Evolutionary conservation across 306 rosid genomes (phyloP).

Genomic region (Trifolium fragiferum): DNA sequence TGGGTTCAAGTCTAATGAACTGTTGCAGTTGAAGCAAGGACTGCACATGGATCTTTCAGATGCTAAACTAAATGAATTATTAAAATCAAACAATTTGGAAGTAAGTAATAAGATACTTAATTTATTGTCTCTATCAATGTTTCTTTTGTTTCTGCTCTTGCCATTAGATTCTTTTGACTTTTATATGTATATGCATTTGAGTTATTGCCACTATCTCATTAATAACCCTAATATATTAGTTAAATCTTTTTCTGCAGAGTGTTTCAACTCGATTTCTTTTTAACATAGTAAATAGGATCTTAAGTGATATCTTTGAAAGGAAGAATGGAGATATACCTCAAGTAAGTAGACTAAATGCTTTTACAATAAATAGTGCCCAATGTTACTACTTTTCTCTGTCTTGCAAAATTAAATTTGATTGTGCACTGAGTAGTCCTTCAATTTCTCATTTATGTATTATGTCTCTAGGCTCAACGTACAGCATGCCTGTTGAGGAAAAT

Average conservation of each 20-base stretch:
- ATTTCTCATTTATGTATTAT: slow-evolving; percentile 31
- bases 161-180: slow-evolving; percentile 7
- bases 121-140: slow-evolving; percentile 41
- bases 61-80: slow-evolving; percentile 65
- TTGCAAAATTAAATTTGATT: slow-evolving; percentile 2
- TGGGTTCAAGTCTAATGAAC: slow-evolving; percentile 53
- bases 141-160: slow-evolving; percentile 32
- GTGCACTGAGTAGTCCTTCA: slow-evolving; percentile 12
- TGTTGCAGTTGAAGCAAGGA: slow-evolving; percentile 56
- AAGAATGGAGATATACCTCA: slow-evolving; percentile 73
- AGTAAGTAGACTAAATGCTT: slow-evolving; percentile 62
- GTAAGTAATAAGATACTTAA: slow-evolving; percentile 56
- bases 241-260: slow-evolving; percentile 62
- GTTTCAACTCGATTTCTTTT: slow-evolving; percentile 74
- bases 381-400: slow-evolving; percentile 16
- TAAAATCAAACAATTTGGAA: slow-evolving; percentile 72
- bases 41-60: slow-evolving; percentile 58
- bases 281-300: slow-evolving; percentile 62
- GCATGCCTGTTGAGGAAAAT: slow-evolving; percentile 77
- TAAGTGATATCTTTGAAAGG: slow-evolving; percentile 67
- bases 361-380: slow-evolving; percentile 44
- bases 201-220: slow-evolving; percentile 18
- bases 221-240: slow-evolving; percentile 45
- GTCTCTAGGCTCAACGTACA: slow-evolving; percentile 63
- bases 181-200: slow-evolving; percentile 8